Percentiles rank a stretch among this genome's conserved stretches.
Evolutionary conservation across 2,329 filamentous ascomycete species (phyloP).

Genomic region (Parasarocladium wereldwijsianum): DNA sequence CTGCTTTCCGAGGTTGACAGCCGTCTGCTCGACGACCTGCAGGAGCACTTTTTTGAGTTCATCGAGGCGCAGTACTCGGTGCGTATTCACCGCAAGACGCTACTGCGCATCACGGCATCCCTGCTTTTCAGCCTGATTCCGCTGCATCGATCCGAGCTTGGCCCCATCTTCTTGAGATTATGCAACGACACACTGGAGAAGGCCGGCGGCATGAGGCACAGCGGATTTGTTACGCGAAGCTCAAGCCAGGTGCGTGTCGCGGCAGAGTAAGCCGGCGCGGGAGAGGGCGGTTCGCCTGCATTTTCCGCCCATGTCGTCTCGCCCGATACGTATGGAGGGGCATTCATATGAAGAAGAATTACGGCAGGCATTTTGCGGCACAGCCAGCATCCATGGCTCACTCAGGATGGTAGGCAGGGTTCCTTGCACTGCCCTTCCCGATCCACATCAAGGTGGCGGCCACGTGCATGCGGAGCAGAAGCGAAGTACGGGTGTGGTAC

Average conservation of each 20-base stretch:
- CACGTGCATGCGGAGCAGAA: too few relatives aligned
- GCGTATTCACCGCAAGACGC: conserved; percentile 14
- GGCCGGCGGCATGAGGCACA: conserved; percentile 10
- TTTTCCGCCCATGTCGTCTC: too few relatives aligned
- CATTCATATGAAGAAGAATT: too few relatives aligned
- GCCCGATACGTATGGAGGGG: too few relatives aligned
- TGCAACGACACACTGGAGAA: conserved; percentile 13
- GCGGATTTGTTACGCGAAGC: neutral
- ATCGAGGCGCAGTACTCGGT: conserved; percentile 12
- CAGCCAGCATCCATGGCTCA: too few relatives aligned
- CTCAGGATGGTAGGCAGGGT: too few relatives aligned
- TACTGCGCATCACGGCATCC: conserved; percentile 15
- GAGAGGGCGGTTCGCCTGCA: too few relatives aligned
- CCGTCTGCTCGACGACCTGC: conserved; percentile 11
- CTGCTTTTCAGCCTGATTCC: conserved; percentile 16
- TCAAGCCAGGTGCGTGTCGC: neutral
- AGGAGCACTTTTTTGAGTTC: conserved; percentile 13
- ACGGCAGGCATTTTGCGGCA: too few relatives aligned
- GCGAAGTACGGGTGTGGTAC: too few relatives aligned
- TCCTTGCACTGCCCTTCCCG: too few relatives aligned
- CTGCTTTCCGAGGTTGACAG: conserved; percentile 12
- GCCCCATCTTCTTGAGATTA: conserved; percentile 12
- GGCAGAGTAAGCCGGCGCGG: too few relatives aligned
- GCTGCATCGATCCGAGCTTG: conserved; percentile 13
- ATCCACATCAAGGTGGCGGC: too few relatives aligned